Percentiles rank a stretch among this genome's conserved stretches.
phyloP scores from a whole-genome alignment of 805 yeast species.

The Barnettozyma populi region DNA sequence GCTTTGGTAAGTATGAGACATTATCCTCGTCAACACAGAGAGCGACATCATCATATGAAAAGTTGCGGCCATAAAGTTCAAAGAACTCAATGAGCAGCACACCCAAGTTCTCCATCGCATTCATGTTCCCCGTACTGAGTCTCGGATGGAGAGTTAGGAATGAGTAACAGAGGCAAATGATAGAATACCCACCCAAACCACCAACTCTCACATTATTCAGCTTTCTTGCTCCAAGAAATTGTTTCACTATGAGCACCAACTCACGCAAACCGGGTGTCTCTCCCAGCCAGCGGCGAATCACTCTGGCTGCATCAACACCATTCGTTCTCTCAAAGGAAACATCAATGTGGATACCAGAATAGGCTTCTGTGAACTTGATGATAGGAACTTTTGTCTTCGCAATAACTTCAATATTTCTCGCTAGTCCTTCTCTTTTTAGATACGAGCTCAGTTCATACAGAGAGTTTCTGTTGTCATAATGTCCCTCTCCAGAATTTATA shows the following conservation, averaged over 20 bases:
- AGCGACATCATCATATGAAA: conserved; percentile 77
- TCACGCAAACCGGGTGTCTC: conserved; percentile 78
- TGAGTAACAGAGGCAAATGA: conserved; percentile 79
- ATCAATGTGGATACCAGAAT: conserved; percentile 71
- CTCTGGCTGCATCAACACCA: conserved; percentile 77
- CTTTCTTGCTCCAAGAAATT: conserved; percentile 70
- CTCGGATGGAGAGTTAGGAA: conserved; percentile 79
- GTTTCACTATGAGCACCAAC: conserved; percentile 76
- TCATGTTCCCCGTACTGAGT: conserved; percentile 57
- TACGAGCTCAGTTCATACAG: conserved; percentile 70
- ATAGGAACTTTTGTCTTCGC: conserved; percentile 93
- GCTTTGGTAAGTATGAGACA: conserved; percentile 55
- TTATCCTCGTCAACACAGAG: conserved; percentile 55
- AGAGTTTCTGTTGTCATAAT: conserved; percentile 54
- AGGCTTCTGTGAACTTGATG: conserved; percentile 78
- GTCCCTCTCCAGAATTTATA: conserved; percentile 55
- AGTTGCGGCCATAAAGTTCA: conserved; percentile 85
- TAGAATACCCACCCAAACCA: conserved; percentile 91
- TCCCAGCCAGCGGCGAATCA: conserved; percentile 69
- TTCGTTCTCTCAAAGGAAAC: conserved; percentile 82
- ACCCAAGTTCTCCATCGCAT: conserved; percentile 73
- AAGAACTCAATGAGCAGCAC: conserved; percentile 84
- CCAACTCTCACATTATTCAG: conserved; percentile 88
- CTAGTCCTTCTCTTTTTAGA: conserved; percentile 55
- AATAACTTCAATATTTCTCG: conserved; percentile 73